phyloP scores from a whole-genome alignment of 495 filamentous ascomycete species.

The Penicillium psychrofluorescens region DNA sequence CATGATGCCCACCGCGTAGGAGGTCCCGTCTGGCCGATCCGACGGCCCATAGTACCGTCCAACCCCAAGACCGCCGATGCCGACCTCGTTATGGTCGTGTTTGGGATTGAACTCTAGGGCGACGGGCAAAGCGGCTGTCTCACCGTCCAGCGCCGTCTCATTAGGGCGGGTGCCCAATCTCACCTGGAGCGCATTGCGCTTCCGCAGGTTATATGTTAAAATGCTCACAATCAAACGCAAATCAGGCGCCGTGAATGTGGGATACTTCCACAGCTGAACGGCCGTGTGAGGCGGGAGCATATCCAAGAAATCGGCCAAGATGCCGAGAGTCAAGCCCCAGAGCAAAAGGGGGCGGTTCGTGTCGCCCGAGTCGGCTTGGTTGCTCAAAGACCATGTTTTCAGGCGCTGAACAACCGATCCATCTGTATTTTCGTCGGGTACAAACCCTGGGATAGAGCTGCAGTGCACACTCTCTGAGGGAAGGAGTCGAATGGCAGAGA shows the following conservation, averaged over 20 bases:
- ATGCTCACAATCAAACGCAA: conserved; percentile 52
- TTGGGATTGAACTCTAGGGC: conserved; percentile 10
- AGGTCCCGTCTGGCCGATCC: conserved; percentile 18
- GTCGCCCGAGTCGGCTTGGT: conserved; percentile 24
- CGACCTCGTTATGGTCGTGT: conserved; percentile 34
- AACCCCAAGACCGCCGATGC: conserved; percentile 40
- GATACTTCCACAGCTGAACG: conserved; percentile 59
- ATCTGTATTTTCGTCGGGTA: conserved; percentile 17
- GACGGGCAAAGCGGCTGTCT: conserved; percentile 34
- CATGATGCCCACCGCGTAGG: conserved; percentile 52
- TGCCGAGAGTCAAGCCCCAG: conserved; percentile 70
- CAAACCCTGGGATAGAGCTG: conserved; percentile 38
- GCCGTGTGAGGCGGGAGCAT: conserved; percentile 58
- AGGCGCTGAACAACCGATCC: conserved; percentile 16
- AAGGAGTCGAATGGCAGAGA: conserved; percentile 58
- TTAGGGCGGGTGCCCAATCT: conserved; percentile 30
- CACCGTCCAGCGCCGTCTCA: conserved; percentile 36
- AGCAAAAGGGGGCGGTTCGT: conserved; percentile 50
- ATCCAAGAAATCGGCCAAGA: conserved; percentile 67
- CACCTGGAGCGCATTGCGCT: conserved; percentile 40
- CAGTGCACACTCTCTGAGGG: conserved; percentile 56
- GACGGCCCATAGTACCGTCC: conserved; percentile 35
- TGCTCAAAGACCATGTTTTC: conserved; percentile 23
- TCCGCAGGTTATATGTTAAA: conserved; percentile 54
- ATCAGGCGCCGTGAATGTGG: conserved; percentile 65